phyloP scores from a whole-genome alignment of 2,329 filamentous ascomycete species.

The Colletotrichum scovillei region DNA sequence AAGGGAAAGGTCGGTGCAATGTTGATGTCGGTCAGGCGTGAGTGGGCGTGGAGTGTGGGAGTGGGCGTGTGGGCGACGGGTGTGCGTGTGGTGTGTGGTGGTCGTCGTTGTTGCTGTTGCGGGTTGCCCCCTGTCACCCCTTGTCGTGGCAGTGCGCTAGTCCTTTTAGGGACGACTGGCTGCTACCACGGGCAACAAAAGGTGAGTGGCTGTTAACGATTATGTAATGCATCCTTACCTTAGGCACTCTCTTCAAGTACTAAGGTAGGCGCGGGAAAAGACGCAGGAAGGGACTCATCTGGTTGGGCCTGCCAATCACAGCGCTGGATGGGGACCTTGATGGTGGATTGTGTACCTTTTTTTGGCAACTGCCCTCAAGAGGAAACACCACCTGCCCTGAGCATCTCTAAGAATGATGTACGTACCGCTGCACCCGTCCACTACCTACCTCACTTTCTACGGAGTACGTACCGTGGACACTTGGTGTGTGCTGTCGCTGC shows the following conservation, averaged over 20 bases:
- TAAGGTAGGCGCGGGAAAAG: neutral
- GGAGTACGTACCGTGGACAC: too few relatives aligned
- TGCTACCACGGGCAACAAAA: conserved; percentile 37
- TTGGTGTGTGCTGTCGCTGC: neutral
- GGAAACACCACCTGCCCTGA: too few relatives aligned
- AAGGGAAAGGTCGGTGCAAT: conserved; percentile 34
- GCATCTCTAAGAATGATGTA: neutral
- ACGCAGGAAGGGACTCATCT: neutral
- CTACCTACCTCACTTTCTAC: too few relatives aligned
- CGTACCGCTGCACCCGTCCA: neutral
- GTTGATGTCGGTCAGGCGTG: conserved; percentile 37
- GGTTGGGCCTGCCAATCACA: neutral
- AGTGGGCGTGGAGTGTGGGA: neutral
- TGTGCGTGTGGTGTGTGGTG: too few relatives aligned
- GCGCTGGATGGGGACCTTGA: neutral
- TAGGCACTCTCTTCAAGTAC: too few relatives aligned
- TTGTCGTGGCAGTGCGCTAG: conserved; percentile 35
- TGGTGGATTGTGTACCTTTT: conserved; percentile 17
- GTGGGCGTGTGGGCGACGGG: neutral
- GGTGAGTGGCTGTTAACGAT: neutral
- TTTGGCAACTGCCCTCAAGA: conserved; percentile 10
- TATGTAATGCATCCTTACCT: conserved; percentile 3
- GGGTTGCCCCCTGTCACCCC: conserved; percentile 35
- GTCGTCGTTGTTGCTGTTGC: conserved; percentile 34
- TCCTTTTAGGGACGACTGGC: neutral